phyloP scores from a whole-genome alignment of 331 rosid species.

The Malus hybrid region DNA sequence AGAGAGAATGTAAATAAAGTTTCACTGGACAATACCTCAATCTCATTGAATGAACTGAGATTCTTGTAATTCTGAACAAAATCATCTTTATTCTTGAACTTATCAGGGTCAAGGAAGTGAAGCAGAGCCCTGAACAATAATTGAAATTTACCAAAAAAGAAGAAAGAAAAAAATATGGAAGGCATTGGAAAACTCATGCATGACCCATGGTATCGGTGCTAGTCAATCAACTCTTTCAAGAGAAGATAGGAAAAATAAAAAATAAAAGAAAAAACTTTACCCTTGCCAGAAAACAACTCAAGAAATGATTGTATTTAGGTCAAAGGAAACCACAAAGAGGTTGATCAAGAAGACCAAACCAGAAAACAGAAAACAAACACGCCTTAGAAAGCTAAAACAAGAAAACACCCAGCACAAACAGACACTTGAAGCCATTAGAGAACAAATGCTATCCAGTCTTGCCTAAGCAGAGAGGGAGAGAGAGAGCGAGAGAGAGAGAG shows the following conservation, averaged over 20 bases:
- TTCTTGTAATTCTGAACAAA: conserved; percentile 96
- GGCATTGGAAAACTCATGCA: neutral
- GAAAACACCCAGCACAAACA: too few species aligned
- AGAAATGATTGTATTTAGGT: too few species aligned
- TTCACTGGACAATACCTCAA: conserved; percentile 46
- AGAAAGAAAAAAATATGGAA: conserved; percentile 1
- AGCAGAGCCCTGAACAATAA: conserved; percentile 72
- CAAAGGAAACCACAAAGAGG: too few species aligned
- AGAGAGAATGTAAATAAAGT: neutral
- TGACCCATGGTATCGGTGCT: neutral
- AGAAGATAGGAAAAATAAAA: neutral
- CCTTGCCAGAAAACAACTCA: too few species aligned
- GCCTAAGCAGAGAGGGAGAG: too few species aligned
- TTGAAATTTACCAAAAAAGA: neutral
- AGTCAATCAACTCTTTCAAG: neutral
- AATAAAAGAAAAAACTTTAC: neutral
- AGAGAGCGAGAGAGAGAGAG: too few species aligned
- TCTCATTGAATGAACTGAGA: conserved; percentile 95
- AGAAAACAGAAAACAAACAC: too few species aligned
- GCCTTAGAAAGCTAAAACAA: too few species aligned
- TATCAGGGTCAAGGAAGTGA: conserved; percentile 83
- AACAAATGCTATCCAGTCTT: too few species aligned
- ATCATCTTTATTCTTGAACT: conserved; percentile 91
- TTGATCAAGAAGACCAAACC: too few species aligned
- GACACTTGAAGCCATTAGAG: too few species aligned